Evolutionary conservation across 2,329 filamentous ascomycete species (phyloP).

Genomic region (Microascus cirrosus): DNA sequence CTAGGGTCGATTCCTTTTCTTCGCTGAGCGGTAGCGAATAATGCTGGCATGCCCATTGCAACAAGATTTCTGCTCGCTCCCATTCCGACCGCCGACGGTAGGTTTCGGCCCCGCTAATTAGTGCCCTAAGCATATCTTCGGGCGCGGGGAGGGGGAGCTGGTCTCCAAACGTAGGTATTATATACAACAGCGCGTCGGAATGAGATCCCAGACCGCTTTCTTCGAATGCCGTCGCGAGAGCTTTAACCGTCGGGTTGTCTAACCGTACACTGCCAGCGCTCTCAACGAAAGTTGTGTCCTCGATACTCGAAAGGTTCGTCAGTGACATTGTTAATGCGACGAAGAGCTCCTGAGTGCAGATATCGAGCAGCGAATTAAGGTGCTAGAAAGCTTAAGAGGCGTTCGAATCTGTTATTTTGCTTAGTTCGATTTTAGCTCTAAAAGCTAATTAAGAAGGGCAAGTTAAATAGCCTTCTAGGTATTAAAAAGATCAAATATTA

Average conservation of each 20-base stretch:
- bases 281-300: not conserved
- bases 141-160: not conserved
- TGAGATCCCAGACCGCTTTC: not conserved
- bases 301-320: too few species aligned
- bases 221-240: not conserved
- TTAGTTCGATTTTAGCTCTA: too few species aligned
- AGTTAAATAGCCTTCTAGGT: too few species aligned
- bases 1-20: not conserved
- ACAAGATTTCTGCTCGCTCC: not conserved
- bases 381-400: too few species aligned
- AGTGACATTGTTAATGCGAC: not conserved
- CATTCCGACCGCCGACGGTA: not conserved
- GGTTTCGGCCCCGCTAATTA: not conserved
- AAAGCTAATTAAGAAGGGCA: too few species aligned
- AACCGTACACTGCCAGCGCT: not conserved
- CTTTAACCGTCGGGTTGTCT: not conserved
- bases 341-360: not conserved
- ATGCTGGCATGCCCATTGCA: not conserved
- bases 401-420: too few species aligned
- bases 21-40: not conserved
- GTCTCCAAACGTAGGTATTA: not conserved
- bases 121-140: not conserved
- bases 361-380: not conserved
- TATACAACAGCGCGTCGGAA: not conserved
- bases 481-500: too few species aligned